Conservation (phyloP, 192 early-diverging fungal genomes). For the Dissophora ornata region DNA sequence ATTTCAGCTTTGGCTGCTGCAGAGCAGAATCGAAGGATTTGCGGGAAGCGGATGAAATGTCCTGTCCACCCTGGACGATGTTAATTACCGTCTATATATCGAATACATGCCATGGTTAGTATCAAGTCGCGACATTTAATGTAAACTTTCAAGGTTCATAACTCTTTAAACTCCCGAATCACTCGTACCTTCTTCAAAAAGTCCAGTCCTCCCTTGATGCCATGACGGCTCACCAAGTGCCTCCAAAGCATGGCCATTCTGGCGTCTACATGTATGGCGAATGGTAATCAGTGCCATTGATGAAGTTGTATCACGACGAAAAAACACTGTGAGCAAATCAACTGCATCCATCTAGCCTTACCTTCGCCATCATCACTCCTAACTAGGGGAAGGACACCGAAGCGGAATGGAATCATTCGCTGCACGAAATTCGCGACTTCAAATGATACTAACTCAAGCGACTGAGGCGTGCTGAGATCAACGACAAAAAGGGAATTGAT, state of each 20-base stretch:
- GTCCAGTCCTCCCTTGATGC: conserved; percentile 38
- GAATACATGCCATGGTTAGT: too few relatives aligned
- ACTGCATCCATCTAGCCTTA: too few relatives aligned
- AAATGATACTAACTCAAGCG: conserved; percentile 69
- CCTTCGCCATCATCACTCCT: conserved; percentile 53
- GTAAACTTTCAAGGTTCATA: too few relatives aligned
- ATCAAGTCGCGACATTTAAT: too few relatives aligned
- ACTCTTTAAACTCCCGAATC: too few relatives aligned
- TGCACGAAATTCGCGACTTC: conserved; percentile 73
- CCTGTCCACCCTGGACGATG: conserved; percentile 24
- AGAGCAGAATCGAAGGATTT: conserved; percentile 13
- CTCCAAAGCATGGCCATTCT: conserved; percentile 42
- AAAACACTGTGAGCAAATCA: too few relatives aligned
- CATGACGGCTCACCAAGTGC: conserved; percentile 36
- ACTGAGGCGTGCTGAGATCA: conserved; percentile 70
- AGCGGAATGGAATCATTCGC: conserved; percentile 82
- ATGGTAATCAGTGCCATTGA: neutral
- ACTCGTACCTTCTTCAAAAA: conserved; percentile 37
- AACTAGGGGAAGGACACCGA: conserved; percentile 84
- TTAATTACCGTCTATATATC: conserved; percentile 22
- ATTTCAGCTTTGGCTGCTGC: conserved; percentile 30
- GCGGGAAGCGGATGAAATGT: conserved; percentile 8
- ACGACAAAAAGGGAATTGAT: conserved; percentile 78
- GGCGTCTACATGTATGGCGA: too few relatives aligned
- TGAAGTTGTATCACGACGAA: too few relatives aligned